A percentile compares a stretch with the other conserved stretches of the same genome.
Conservation (phyloP, 495 filamentous ascomycete species). For the Daldinia concentrica region DNA sequence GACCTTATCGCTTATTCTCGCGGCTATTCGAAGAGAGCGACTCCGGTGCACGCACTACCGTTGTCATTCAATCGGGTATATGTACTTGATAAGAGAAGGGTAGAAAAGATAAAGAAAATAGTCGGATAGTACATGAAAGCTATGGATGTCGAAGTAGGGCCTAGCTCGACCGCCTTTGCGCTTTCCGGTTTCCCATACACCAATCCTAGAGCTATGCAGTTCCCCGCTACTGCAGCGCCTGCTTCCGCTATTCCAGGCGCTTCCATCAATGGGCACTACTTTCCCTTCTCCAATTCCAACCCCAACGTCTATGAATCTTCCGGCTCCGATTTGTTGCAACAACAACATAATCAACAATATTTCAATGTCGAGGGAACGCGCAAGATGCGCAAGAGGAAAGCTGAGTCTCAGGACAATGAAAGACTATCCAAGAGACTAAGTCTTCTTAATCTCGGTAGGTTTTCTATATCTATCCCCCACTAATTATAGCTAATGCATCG, state of each 20-base stretch:
- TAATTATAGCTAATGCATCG: conserved; percentile 1
- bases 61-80: neutral
- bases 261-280: conserved; percentile 22
- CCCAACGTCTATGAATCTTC: neutral
- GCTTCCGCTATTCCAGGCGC: conserved; percentile 19
- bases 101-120: conserved; percentile 3
- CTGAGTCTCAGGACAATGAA: conserved; percentile 61
- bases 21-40: neutral
- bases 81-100: neutral
- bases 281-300: conserved; percentile 7
- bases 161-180: conserved; percentile 23
- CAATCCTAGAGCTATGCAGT: conserved; percentile 31
- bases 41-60: neutral
- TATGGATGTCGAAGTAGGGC: conserved; percentile 42
- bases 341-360: conserved; percentile 14
- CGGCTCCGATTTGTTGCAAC: conserved; percentile 19
- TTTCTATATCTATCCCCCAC: neutral
- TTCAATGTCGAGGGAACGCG: conserved; percentile 42
- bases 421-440: conserved; percentile 82
- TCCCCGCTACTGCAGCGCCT: conserved; percentile 27
- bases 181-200: conserved; percentile 23
- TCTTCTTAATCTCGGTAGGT: conserved; percentile 80
- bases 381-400: conserved; percentile 61
- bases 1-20: neutral
- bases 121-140: neutral